Evolutionary conservation across 2,329 filamentous ascomycete genomes (phyloP), one percentile per base, ranked within the genome.

Genomic region (Coniochaeta sp.): DNA sequence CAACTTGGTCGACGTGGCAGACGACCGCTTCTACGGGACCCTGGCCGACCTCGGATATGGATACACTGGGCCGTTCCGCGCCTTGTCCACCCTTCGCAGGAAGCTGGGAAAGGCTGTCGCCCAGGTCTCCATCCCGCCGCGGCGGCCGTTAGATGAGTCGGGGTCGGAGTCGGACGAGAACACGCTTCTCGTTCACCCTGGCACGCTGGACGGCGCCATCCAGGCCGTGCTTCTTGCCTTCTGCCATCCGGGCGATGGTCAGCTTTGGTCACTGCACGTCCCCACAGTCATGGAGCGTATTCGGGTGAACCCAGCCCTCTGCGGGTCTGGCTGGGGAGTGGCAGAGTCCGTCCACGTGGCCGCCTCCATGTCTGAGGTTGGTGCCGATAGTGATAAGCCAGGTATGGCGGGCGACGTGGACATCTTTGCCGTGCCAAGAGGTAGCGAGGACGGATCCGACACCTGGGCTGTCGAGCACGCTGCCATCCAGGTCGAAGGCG

Each of bases 181-280:
- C 1, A 8, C 51, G n/a, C 55, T 62, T 2, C 51, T 67, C 4
- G 56, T 71, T 0, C 69, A 71, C 42, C 69, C 70, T 0, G 63
- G 56, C 0, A 54, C 60, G 2, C 56, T 73, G 0, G 70, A 72
- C 38, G 58, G 59, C 0, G 63, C 65, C 1, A 63, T 73, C 51
- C 71, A 73, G 52, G 54, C 63, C 5, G 52, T 63, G 9, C 58
- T 71, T 5, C 55, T 62, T 1, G 67, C 68, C 1, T 63, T 60
- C 45, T 60, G 61, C 5, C 64, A 56, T 20, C 70, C 70, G 0
- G 62, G 61, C 1, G 65, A 69, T 35, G 66, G 61, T 3, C 57
- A 57, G 3, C 58, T 72, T 4, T 65, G 62, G 59, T 54, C 62
- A 1, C 55, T 65, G 3, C 61, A 66, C 46, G 53, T 71, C 2